Base-by-base conservation (phyloP, 495 filamentous ascomycete genomes). In the Venustampulla echinocandica region DNA sequence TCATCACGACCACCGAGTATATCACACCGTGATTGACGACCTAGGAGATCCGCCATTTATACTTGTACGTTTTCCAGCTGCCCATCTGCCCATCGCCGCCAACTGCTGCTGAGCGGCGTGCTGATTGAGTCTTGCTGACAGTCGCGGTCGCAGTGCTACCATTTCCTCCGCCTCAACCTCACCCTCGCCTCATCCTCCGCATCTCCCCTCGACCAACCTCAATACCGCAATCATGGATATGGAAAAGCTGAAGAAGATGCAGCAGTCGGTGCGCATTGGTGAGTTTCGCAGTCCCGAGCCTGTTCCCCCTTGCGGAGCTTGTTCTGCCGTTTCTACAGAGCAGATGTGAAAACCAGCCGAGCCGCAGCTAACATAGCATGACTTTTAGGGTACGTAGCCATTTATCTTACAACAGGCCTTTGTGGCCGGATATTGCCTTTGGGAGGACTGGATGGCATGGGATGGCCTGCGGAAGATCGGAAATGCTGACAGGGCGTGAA, bases 191-290 rank as follows among this genome's bases (percentile, higher is more conserved):
- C n/a, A 7, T 30, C n/a, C 27, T n/a, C n/a, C 7, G 7, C 7
- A 7, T 13, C 41, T 28, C 46, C 47, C 40, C 34, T 34, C 33
- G 22, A 39, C n/a, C n/a, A 27, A 28, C 35, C 41, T 27, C 47
- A 42, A 59, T 49, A 52, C 59, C 50, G 57, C 58, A 61, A 79
- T 62, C 63, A 85, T 85, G 81, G 77, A 80, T 75, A 67, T 77
- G 68, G 74, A 75, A 64, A 81, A 85, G 69, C 68, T 88, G 53
- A 82, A 80, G 67, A 84, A 80, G 71, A 81, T 88, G 68, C 82
- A 85, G 64, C 74, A 75, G 66, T 74, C 78, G 47, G 80, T 83
- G 60, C 80, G 84, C 58, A 86, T 85, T 67, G 84, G 84, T 87
- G 76, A 58, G 83, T 84, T 7, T 23, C 19, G 1, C 20, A 21